These are phyloP conservation scores for Alternaria gaisen DNA, from an alignment of 2,329 filamentous ascomycete genomes.

Conservation along the genomic window DNA sequence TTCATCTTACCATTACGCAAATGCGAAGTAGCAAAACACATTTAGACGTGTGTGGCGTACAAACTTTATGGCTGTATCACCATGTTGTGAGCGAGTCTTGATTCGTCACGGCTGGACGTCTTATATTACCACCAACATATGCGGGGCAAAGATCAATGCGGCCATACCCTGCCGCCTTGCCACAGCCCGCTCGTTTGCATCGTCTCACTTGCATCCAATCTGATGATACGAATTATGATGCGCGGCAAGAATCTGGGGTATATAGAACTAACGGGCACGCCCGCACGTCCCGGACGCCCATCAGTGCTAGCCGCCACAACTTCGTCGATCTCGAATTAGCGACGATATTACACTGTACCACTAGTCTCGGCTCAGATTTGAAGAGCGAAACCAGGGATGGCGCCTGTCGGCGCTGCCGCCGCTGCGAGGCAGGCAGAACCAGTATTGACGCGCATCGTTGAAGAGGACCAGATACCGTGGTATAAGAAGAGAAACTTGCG, in stretches of 20 bases:
- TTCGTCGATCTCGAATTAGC: neutral
- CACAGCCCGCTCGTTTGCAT: slow-evolving; percentile 3
- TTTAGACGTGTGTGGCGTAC: neutral
- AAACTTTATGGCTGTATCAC: neutral
- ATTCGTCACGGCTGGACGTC: neutral
- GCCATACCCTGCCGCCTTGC: neutral
- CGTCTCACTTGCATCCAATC: slow-evolving; percentile 14
- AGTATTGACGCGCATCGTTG: slow-evolving; percentile 52
- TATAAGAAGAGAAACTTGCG: slow-evolving; percentile 51
- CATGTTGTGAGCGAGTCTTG: neutral
- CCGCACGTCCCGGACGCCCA: slow-evolving; percentile 10
- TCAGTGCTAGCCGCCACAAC: slow-evolving; percentile 3
- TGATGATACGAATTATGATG: slow-evolving; percentile 9
- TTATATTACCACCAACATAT: slow-evolving; percentile 21
- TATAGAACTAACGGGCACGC: slow-evolving; percentile 15
- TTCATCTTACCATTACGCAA: neutral
- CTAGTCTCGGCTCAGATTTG: neutral
- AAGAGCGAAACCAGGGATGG: slow-evolving; percentile 19
- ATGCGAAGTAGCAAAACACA: neutral
- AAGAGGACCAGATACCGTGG: slow-evolving; percentile 53
- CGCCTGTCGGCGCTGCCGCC: slow-evolving; percentile 25
- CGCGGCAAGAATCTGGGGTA: slow-evolving; percentile 13
- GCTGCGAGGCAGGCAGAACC: slow-evolving; percentile 45
- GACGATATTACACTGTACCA: neutral
- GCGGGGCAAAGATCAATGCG: slow-evolving; percentile 18